Evolutionary conservation across 1,139 yeast genomes (phyloP).

Genomic region (Groenewaldozyma sp.): DNA sequence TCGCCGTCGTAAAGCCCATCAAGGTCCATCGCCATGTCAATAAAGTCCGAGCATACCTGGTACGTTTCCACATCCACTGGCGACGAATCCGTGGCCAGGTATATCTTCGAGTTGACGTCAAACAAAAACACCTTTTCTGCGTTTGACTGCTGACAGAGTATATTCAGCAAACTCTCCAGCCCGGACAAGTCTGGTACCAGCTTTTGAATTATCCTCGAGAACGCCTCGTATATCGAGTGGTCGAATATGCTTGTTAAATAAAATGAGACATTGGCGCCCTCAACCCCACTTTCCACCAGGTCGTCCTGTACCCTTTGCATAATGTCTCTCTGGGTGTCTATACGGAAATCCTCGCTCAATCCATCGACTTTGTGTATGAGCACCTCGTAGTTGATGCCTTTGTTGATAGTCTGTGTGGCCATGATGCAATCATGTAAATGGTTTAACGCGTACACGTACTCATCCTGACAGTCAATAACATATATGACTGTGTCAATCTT

Average conservation of each 20-base stretch:
- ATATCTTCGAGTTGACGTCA: constrained; percentile 88
- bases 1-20: constrained; percentile 34
- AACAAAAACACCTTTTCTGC: constrained; percentile 89
- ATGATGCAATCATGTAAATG: constrained; percentile 83
- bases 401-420: constrained; percentile 79
- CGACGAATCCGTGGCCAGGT: constrained; percentile 91
- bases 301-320: constrained; percentile 96
- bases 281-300: constrained; percentile 76
- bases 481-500: constrained; percentile 90
- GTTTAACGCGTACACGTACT: constrained; percentile 82
- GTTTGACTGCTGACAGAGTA: constrained; percentile 78
- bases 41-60: constrained; percentile 94
- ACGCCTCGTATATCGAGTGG: constrained; percentile 92
- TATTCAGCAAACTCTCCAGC: constrained; percentile 79
- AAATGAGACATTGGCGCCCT: constrained; percentile 85
- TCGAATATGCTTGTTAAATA: constrained; percentile 90
- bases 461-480: constrained; percentile 88
- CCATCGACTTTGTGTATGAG: constrained; percentile 95
- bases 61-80: constrained; percentile 94
- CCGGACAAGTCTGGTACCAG: constrained; percentile 82
- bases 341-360: constrained; percentile 80
- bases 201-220: constrained; percentile 85
- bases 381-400: constrained; percentile 80
- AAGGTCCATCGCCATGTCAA: constrained; percentile 85
- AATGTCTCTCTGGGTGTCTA: constrained; percentile 92